Percentiles rank a stretch among this genome's conserved stretches.
Evolutionary conservation across 192 early-diverging fungal genomes (phyloP).

Genomic region (Backusella psychrophila): DNA sequence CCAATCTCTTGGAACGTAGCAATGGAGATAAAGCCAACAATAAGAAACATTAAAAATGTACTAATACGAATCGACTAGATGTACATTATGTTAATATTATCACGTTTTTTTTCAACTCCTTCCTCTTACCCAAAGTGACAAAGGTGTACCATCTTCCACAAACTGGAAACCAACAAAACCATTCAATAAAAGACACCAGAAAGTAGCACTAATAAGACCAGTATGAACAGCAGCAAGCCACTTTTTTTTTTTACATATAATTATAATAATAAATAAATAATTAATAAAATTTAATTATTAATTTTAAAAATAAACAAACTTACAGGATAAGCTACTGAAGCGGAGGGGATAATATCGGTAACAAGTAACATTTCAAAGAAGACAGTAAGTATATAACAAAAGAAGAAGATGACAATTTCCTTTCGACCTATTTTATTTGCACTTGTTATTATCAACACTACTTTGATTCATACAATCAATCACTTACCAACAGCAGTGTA

Average conservation of each 20-base stretch:
- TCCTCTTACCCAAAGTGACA: slow-evolving; percentile 79
- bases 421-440: slow-evolving; percentile 60
- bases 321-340: slow-evolving; percentile 63
- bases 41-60: slow-evolving; percentile 64
- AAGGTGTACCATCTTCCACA: slow-evolving; percentile 83
- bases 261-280: not conserved
- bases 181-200: slow-evolving; percentile 82
- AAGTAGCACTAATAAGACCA: slow-evolving; percentile 69
- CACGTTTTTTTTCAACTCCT: not conserved
- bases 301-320: slow-evolving; percentile 13
- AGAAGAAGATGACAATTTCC: slow-evolving; percentile 92
- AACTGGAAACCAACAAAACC: slow-evolving; percentile 91
- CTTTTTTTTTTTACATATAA: slow-evolving; percentile 35
- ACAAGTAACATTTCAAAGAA: slow-evolving; percentile 74
- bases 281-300: not conserved
- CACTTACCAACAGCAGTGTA: slow-evolving; percentile 91
- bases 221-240: slow-evolving; percentile 73
- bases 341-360: slow-evolving; percentile 75
- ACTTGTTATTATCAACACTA: slow-evolving; percentile 17
- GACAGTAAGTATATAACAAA: slow-evolving; percentile 73
- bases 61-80: slow-evolving; percentile 73
- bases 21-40: slow-evolving; percentile 64
- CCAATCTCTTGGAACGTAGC: slow-evolving; percentile 63
- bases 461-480: not conserved
- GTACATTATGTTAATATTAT: not conserved